Evolutionary conservation across 257 asterid species (phyloP).

Genomic region (Fraxinus cuspidata): DNA sequence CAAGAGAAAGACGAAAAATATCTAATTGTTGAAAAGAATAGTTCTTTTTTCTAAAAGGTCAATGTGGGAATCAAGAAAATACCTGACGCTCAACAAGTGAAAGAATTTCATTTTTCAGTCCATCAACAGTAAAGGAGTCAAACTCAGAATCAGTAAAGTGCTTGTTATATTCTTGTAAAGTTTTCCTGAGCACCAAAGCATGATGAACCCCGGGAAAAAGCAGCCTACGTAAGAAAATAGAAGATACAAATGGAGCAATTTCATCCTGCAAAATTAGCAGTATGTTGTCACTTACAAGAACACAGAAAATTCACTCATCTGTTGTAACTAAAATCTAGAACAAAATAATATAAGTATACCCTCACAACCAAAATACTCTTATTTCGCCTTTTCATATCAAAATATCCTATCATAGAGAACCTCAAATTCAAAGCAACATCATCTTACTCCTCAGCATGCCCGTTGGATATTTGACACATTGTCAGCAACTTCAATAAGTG

Average conservation of each 20-base stretch:
- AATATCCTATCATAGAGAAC: conserved; percentile 9
- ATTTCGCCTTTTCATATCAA: neutral
- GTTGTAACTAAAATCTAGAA: conserved; percentile 6
- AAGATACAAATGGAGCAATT: conserved; percentile 71
- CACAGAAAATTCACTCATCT: conserved; percentile 3
- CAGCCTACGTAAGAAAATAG: conserved; percentile 74
- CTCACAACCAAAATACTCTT: neutral
- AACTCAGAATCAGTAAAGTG: conserved; percentile 80
- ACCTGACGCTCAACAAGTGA: conserved; percentile 83
- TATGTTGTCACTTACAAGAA: conserved; percentile 22
- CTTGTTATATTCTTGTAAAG: conserved; percentile 75
- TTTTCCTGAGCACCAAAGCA: conserved; percentile 61
- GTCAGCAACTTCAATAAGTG: conserved; percentile 9
- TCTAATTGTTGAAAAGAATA: conserved; percentile 15
- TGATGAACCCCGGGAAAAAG: conserved; percentile 88
- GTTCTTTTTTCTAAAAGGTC: conserved; percentile 11
- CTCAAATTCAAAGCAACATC: neutral
- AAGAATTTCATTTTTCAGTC: conserved; percentile 81
- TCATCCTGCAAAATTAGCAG: conserved; percentile 72
- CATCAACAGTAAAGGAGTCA: conserved; percentile 65
- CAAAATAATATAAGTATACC: neutral
- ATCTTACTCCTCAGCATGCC: conserved; percentile 7
- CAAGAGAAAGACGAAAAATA: conserved; percentile 18
- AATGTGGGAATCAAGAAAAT: conserved; percentile 21
- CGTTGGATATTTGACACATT: conserved; percentile 7